These are phyloP conservation scores for Chrysoporthe puriensis DNA, from an alignment of 2,329 filamentous ascomycete genomes.

Conservation along the genomic window DNA sequence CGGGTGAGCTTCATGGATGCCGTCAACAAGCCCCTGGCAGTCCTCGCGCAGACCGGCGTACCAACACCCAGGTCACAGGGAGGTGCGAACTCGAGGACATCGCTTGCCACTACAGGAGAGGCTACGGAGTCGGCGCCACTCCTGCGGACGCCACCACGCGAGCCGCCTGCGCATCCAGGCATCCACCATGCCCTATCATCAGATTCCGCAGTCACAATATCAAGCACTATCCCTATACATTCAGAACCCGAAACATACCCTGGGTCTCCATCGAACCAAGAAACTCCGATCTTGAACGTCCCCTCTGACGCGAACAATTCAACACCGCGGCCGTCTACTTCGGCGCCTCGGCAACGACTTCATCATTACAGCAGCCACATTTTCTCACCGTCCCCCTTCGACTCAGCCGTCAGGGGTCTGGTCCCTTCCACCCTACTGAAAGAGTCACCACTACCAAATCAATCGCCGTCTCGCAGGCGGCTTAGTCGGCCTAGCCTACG, in stretches of 20 bases:
- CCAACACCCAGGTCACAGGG: conserved; percentile 42
- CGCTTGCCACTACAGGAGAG: conserved; percentile 37
- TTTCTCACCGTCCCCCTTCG: conserved; percentile 63
- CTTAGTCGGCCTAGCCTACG: conserved; percentile 55
- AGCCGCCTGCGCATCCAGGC: conserved; percentile 40
- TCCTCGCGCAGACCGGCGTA: conserved; percentile 42
- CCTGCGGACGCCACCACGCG: conserved; percentile 50
- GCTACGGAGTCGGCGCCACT: conserved; percentile 44
- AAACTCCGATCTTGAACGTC: conserved; percentile 13
- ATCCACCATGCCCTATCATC: conserved; percentile 40
- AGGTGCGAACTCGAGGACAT: conserved; percentile 32
- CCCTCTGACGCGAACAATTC: conserved; percentile 30
- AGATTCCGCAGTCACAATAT: conserved; percentile 40
- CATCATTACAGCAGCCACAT: conserved; percentile 52
- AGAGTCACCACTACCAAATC: conserved; percentile 42
- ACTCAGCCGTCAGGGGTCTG: conserved; percentile 61
- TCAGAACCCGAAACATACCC: conserved; percentile 37
- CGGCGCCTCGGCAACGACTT: conserved; percentile 39
- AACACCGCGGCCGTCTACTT: conserved; percentile 38
- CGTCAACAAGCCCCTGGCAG: conserved; percentile 41
- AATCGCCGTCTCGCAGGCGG: conserved; percentile 49
- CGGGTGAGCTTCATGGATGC: conserved; percentile 49
- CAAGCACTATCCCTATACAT: conserved; percentile 34
- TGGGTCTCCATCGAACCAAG: conserved; percentile 31
- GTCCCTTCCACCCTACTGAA: conserved; percentile 60